Evolutionary conservation across 73 alveolate species (phyloP).

Genomic region (Paramecium pentaurelia): DNA sequence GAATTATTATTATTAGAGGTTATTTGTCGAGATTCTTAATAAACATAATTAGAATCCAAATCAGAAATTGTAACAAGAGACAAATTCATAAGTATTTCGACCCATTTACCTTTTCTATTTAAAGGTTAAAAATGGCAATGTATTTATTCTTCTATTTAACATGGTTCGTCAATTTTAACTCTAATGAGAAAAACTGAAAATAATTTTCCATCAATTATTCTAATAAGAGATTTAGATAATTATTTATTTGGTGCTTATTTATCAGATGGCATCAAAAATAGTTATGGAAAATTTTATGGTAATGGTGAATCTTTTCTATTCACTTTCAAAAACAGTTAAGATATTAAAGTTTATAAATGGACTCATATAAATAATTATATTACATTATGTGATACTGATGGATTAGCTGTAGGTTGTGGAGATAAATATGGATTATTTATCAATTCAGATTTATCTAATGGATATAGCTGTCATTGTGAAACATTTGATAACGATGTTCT

Average conservation of each 20-base stretch:
- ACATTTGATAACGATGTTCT: constrained; percentile 32
- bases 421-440: constrained; percentile 38
- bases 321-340: not conserved
- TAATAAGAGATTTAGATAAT: constrained; percentile 7
- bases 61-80: not conserved
- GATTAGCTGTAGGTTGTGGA: constrained; percentile 50
- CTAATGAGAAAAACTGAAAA: not conserved
- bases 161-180: constrained; percentile 35
- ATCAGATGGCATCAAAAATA: constrained; percentile 16
- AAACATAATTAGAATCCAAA: not conserved
- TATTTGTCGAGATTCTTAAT: not conserved
- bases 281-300: constrained; percentile 4
- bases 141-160: not conserved
- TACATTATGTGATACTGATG: constrained; percentile 33
- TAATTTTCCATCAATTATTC: not conserved
- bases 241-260: constrained; percentile 38
- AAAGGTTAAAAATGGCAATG: not conserved
- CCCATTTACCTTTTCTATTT: not conserved
- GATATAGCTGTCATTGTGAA: constrained; percentile 21
- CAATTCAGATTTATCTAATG: not conserved
- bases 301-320: constrained; percentile 43
- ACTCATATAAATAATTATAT: not conserved
- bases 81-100: not conserved
- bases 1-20: not conserved
- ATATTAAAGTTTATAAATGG: not conserved